These are phyloP conservation scores for Cystofilobasidium capitatum DNA, from an alignment of 768 basidiomycete species.

Conservation along the genomic window DNA sequence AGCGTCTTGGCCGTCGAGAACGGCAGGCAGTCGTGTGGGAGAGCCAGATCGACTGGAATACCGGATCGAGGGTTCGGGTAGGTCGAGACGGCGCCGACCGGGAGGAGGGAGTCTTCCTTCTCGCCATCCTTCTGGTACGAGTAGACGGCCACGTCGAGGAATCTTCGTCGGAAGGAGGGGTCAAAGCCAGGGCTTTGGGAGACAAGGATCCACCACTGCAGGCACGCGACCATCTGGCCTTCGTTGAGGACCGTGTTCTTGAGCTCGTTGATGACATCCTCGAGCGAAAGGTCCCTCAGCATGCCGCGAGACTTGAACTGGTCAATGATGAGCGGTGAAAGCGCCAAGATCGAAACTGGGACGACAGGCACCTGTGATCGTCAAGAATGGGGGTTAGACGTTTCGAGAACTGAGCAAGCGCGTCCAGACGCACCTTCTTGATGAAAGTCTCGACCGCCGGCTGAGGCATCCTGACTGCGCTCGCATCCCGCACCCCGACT, in stretches of 20 bases:
- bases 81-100: conserved; percentile 58
- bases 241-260: conserved; percentile 58
- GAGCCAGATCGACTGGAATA: conserved; percentile 64
- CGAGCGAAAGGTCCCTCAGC: conserved; percentile 64
- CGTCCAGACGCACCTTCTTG: conserved; percentile 56
- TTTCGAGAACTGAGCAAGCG: background rate
- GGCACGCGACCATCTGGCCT: conserved; percentile 65
- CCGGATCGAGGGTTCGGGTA: conserved; percentile 58
- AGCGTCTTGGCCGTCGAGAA: conserved; percentile 50
- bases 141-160: conserved; percentile 65
- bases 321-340: conserved; percentile 54
- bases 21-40: conserved; percentile 65
- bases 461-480: conserved; percentile 60
- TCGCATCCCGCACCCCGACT: conserved; percentile 57
- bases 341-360: conserved; percentile 51
- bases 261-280: conserved; percentile 73
- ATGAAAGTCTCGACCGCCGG: conserved; percentile 62
- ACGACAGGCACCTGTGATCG: conserved; percentile 51
- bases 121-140: conserved; percentile 14
- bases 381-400: background rate
- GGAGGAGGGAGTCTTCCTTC: conserved; percentile 49
- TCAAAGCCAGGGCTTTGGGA: conserved; percentile 42
- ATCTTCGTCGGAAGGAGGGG: conserved; percentile 45
- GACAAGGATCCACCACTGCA: conserved; percentile 71
- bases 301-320: conserved; percentile 54